Conservation (phyloP, 2,329 filamentous ascomycete genomes). For the Dryadomyces quercivorus region DNA sequence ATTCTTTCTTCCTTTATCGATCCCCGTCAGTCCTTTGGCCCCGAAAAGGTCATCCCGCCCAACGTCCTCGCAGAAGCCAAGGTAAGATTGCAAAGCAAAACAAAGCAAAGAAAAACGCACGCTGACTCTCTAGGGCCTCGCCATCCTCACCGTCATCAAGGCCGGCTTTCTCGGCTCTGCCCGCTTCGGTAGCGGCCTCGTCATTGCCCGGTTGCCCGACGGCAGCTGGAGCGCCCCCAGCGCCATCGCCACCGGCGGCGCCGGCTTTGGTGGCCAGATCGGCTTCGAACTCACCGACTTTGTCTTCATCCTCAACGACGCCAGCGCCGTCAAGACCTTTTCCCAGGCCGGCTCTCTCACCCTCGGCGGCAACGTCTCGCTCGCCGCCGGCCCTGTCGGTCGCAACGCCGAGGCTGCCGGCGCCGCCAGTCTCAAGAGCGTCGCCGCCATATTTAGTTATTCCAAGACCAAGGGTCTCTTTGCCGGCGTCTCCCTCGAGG, state of each 20-base stretch:
- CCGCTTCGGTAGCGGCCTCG: slow-evolving; percentile 70
- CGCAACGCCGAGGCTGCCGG: slow-evolving; percentile 93
- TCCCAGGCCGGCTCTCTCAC: slow-evolving; percentile 86
- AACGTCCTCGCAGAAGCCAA: slow-evolving; percentile 83
- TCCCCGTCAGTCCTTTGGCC: slow-evolving; percentile 82
- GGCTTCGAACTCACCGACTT: slow-evolving; percentile 86
- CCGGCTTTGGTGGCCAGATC: slow-evolving; percentile 75
- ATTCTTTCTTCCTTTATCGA: slow-evolving; percentile 93
- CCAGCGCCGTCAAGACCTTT: slow-evolving; percentile 80
- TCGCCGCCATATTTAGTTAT: slow-evolving; percentile 91
- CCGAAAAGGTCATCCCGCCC: slow-evolving; percentile 94
- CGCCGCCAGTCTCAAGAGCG: slow-evolving; percentile 77
- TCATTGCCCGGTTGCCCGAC: slow-evolving; percentile 66
- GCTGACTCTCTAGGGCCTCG: slow-evolving; percentile 46
- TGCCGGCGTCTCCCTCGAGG: slow-evolving; percentile 88
- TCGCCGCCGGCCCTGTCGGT: slow-evolving; percentile 87
- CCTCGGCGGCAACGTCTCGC: slow-evolving; percentile 88
- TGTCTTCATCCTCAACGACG: slow-evolving; percentile 95
- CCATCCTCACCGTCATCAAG: slow-evolving; percentile 77
- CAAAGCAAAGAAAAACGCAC: not conserved
- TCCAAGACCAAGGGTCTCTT: slow-evolving; percentile 97
- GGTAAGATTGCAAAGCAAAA: too few relatives aligned
- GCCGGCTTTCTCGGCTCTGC: slow-evolving; percentile 76
- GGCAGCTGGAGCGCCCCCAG: slow-evolving; percentile 72
- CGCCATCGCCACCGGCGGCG: slow-evolving; percentile 69